A percentile compares a stretch with the other conserved stretches of the same genome.
Evolutionary conservation across 2,329 filamentous ascomycete genomes (phyloP).

Genomic region (Lachnellula cervina): DNA sequence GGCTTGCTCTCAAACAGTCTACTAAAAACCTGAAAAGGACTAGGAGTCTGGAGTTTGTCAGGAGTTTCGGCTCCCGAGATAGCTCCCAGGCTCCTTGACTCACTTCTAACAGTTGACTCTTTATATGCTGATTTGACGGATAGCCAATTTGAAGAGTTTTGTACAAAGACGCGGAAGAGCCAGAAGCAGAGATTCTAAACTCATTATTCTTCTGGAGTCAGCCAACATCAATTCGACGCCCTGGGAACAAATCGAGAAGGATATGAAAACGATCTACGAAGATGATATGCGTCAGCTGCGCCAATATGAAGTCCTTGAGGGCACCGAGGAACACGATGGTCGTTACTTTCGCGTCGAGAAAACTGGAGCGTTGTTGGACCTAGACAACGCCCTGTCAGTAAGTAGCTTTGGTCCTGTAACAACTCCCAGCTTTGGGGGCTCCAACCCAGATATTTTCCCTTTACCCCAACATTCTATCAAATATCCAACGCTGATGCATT

Average conservation of each 20-base stretch:
- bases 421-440: too few relatives aligned
- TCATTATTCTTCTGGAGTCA: conserved; percentile 46
- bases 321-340: conserved; percentile 31
- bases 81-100: too few relatives aligned
- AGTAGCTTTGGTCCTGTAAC: not conserved
- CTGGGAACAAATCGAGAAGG: conserved; percentile 64
- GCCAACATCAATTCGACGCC: conserved; percentile 35
- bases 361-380: conserved; percentile 61
- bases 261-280: conserved; percentile 54
- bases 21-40: too few relatives aligned
- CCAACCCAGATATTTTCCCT: too few relatives aligned
- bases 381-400: conserved; percentile 62
- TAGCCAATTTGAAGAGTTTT: conserved; percentile 55
- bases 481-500: not conserved
- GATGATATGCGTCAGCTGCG: conserved; percentile 29
- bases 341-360: conserved; percentile 38
- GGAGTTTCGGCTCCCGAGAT: too few relatives aligned
- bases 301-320: conserved; percentile 20
- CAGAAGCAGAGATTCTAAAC: conserved; percentile 51
- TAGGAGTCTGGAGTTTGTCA: too few relatives aligned
- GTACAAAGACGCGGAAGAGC: conserved; percentile 62
- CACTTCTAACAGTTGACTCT: too few relatives aligned
- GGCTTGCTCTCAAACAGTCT: too few relatives aligned
- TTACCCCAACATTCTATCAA: too few relatives aligned
- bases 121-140: too few relatives aligned